Evolutionary conservation across 345 rosid genomes (phyloP).

Genomic region (Brassica juncea): DNA sequence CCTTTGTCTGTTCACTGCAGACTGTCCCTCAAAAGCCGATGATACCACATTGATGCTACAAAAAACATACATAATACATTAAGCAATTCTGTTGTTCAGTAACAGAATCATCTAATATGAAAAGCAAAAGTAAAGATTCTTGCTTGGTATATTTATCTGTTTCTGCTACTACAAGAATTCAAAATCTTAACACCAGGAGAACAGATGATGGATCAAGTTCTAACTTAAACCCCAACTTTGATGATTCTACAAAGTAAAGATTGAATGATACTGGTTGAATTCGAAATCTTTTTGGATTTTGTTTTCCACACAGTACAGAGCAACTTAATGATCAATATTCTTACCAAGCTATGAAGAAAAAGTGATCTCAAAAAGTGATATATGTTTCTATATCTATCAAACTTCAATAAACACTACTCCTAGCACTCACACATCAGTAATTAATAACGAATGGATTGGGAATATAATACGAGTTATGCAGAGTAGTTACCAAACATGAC

Average conservation of each 20-base stretch:
- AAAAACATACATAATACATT: conserved; percentile 9
- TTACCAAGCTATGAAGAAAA: neutral
- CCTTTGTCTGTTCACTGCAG: conserved; percentile 89
- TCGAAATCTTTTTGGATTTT: neutral
- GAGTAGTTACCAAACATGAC: conserved; percentile 74
- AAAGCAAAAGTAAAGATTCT: neutral
- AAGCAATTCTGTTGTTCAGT: neutral
- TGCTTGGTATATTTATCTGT: neutral
- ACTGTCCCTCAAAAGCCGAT: conserved; percentile 80
- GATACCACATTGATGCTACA: conserved; percentile 84
- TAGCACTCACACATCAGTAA: neutral
- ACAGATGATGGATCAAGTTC: neutral
- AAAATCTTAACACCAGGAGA: neutral
- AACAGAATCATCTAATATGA: neutral
- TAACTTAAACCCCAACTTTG: neutral
- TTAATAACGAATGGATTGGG: neutral
- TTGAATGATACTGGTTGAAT: neutral
- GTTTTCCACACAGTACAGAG: neutral
- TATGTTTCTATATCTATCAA: neutral
- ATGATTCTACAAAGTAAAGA: conserved; percentile 1
- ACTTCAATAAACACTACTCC: neutral
- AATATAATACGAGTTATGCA: neutral
- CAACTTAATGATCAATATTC: neutral
- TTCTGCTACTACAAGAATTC: neutral
- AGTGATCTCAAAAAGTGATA: neutral